A percentile compares a stretch with the other conserved stretches of the same genome.
These are phyloP conservation scores for Hygrocybe coccinea DNA, from an alignment of 768 basidiomycete species.

Conservation along the genomic window DNA sequence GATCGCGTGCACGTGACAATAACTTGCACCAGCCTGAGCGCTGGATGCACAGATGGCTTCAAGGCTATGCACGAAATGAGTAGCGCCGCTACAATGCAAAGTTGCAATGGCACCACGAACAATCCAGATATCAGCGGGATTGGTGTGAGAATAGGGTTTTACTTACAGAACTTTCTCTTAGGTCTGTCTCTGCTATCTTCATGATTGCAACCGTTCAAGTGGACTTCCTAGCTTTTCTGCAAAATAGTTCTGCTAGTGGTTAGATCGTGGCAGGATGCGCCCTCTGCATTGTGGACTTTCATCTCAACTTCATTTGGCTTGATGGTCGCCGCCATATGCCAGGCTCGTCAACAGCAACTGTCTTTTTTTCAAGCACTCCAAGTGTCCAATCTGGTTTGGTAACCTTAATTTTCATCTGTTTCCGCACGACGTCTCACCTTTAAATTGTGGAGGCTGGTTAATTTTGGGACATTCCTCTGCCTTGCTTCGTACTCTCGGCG, in stretches of 20 bases:
- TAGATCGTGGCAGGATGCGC: conserved; percentile 39
- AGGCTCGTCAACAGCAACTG: conserved; percentile 24
- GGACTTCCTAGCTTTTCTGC: not conserved
- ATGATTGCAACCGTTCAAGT: conserved; percentile 2
- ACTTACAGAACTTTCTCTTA: conserved; percentile 25
- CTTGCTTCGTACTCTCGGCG: conserved; percentile 40
- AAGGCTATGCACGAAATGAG: not conserved
- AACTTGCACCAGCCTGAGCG: too few species aligned
- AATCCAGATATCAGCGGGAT: conserved; percentile 36
- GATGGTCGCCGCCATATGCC: conserved; percentile 36
- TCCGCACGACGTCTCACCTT: not conserved
- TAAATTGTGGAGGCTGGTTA: conserved; percentile 32
- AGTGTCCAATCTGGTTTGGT: conserved; percentile 41
- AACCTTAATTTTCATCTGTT: not conserved
- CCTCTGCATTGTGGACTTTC: conserved; percentile 40
- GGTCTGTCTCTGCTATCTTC: conserved; percentile 11
- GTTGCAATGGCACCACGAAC: conserved; percentile 4
- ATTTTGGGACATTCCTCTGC: conserved; percentile 40
- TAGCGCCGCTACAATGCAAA: not conserved
- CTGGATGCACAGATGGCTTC: too few species aligned
- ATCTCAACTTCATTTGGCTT: conserved; percentile 39
- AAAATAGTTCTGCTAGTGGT: conserved; percentile 35
- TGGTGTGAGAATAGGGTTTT: conserved; percentile 34
- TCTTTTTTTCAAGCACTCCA: conserved; percentile 39
- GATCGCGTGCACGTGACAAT: too few species aligned